Conservation (phyloP, 192 early-diverging fungal genomes). For the Pilaira anomala region DNA sequence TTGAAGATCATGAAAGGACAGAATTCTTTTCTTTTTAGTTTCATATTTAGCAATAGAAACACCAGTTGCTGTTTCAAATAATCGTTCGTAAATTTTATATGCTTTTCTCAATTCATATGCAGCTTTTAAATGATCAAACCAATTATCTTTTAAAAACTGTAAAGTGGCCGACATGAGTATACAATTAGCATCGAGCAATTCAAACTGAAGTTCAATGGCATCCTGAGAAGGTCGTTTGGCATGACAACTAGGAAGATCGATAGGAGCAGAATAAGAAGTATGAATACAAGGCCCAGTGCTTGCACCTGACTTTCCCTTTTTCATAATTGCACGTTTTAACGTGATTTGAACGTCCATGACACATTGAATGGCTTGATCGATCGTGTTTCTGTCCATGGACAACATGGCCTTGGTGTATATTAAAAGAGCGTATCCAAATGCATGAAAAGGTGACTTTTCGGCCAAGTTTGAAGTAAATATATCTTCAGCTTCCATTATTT, state of each 20-base stretch:
- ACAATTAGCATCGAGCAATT: conserved; percentile 33
- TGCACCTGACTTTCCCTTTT: background rate
- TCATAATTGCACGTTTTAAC: conserved; percentile 1
- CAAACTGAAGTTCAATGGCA: conserved; percentile 18
- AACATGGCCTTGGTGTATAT: conserved; percentile 36
- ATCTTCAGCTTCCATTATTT: conserved; percentile 25
- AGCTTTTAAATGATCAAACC: conserved; percentile 33
- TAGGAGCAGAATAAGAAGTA: no score
- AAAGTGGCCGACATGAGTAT: conserved; percentile 38
- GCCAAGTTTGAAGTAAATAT: conserved; percentile 20
- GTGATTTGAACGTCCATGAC: conserved; percentile 20
- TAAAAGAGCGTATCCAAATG: conserved; percentile 34
- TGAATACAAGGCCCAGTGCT: background rate
- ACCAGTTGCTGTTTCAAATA: conserved; percentile 26
- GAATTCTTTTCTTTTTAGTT: background rate
- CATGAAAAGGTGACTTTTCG: conserved; percentile 34
- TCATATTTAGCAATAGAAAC: conserved; percentile 15
- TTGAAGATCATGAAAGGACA: background rate
- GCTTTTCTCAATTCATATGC: conserved; percentile 37
- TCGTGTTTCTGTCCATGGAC: conserved; percentile 17
- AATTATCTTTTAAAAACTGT: conserved; percentile 31
- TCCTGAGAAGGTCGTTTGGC: background rate
- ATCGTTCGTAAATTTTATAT: conserved; percentile 33
- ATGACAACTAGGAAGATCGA: no score
- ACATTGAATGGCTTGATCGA: conserved; percentile 22